Percentiles rank a stretch among this genome's conserved stretches.
These are phyloP conservation scores for Fraxinus latifolia DNA, from an alignment of 305 asterid genomes.

Conservation along the genomic window DNA sequence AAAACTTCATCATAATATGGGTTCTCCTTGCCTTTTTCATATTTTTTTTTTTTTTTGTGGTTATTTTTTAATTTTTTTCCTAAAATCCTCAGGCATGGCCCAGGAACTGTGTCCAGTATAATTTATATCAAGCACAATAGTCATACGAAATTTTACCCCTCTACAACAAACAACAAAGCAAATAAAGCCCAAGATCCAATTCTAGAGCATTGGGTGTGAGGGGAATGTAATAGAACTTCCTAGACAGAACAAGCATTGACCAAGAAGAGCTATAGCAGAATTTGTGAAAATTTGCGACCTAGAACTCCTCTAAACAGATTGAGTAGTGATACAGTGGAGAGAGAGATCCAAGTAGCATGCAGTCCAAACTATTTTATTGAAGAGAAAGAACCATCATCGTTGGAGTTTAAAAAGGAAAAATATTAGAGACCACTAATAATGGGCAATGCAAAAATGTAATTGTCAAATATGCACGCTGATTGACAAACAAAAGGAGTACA, in stretches of 20 bases:
- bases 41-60: background rate
- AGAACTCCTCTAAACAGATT: constrained; percentile 6
- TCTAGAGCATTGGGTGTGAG: constrained; percentile 4
- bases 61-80: background rate
- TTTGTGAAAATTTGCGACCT: background rate
- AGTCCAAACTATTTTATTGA: constrained; percentile 6
- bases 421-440: background rate
- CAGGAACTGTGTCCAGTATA: background rate
- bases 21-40: background rate
- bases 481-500: constrained; percentile 4
- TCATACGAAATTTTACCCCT: background rate
- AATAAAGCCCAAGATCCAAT: background rate
- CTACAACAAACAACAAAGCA: background rate
- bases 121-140: background rate
- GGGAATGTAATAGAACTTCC: background rate
- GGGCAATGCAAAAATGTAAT: constrained; percentile 12
- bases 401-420: constrained; percentile 6
- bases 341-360: constrained; percentile 6
- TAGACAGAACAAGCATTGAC: constrained; percentile 4
- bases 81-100: background rate
- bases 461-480: background rate
- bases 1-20: background rate
- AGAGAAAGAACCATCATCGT: constrained; percentile 14
- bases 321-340: background rate
- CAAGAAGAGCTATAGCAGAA: constrained; percentile 9